Evolutionary conservation across 768 basidiomycete genomes (phyloP).

Genomic region (Pholiota molesta): DNA sequence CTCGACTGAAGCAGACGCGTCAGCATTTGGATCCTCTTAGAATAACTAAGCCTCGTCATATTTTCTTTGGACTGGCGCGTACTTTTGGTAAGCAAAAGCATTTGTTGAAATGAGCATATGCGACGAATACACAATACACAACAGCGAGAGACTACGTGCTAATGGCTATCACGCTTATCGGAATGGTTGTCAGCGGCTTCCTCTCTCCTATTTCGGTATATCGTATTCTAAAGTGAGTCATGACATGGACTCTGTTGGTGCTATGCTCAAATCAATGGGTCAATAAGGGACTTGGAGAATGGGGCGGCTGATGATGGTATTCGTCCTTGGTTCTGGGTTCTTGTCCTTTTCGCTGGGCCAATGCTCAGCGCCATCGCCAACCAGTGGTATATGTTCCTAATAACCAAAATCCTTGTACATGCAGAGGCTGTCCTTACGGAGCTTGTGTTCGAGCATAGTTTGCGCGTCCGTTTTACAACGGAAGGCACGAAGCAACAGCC

Average conservation of each 20-base stretch:
- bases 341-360: constrained; percentile 52
- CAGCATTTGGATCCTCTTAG: constrained; percentile 42
- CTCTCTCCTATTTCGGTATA: constrained; percentile 2
- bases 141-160: constrained; percentile 26
- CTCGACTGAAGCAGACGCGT: constrained; percentile 6
- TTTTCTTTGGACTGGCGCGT: constrained; percentile 49
- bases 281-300: constrained; percentile 57
- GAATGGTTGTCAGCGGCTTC: neutral
- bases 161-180: neutral
- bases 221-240: constrained; percentile 21
- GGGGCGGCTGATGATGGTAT: constrained; percentile 47
- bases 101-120: neutral
- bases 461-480: constrained; percentile 66
- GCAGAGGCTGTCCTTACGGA: constrained; percentile 46
- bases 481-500: constrained; percentile 13
- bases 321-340: constrained; percentile 47
- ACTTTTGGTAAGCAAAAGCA: constrained; percentile 28
- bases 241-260: neutral
- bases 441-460: constrained; percentile 45
- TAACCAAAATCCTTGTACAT: constrained; percentile 42
- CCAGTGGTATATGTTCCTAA: constrained; percentile 57
- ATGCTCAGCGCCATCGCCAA: constrained; percentile 42
- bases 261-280: neutral
- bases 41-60: constrained; percentile 41
- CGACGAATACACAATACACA: neutral